Conservation (phyloP, 306 rosid species). For the Ochetophila trinervis region DNA sequence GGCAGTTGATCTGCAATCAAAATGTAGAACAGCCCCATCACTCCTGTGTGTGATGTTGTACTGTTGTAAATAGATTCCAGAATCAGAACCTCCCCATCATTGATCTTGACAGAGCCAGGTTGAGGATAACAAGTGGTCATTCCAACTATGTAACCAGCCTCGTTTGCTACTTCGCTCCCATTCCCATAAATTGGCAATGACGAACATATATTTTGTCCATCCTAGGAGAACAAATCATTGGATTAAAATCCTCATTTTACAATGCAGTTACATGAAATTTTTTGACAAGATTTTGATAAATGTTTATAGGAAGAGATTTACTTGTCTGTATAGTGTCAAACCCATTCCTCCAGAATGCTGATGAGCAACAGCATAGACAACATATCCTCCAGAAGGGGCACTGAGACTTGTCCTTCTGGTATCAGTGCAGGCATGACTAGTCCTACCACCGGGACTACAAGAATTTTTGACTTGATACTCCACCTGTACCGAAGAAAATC, state of each 20-base stretch:
- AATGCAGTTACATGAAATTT: background rate
- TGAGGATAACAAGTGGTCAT: constrained; percentile 77
- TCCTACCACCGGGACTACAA: constrained; percentile 26
- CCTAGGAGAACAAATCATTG: constrained; percentile 29
- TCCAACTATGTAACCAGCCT: constrained; percentile 65
- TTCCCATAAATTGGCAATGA: constrained; percentile 67
- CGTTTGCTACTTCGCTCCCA: constrained; percentile 69
- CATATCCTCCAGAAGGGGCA: constrained; percentile 47
- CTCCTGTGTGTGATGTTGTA: constrained; percentile 51
- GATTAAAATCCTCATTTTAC: too few species aligned
- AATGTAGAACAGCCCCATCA: constrained; percentile 72
- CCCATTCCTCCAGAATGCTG: constrained; percentile 74
- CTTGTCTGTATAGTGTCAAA: constrained; percentile 67
- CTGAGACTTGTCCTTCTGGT: constrained; percentile 32
- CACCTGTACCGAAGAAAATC: constrained; percentile 31
- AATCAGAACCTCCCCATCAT: constrained; percentile 49
- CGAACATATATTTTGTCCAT: constrained; percentile 64
- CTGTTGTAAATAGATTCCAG: constrained; percentile 49
- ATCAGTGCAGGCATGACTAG: constrained; percentile 30
- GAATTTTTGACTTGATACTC: constrained; percentile 58
- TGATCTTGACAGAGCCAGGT: constrained; percentile 58
- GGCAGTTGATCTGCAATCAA: constrained; percentile 63
- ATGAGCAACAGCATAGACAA: constrained; percentile 74
- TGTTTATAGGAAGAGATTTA: constrained; percentile 6
- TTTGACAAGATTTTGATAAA: background rate